A percentile compares a stretch with the other conserved stretches of the same genome.
These are phyloP conservation scores for Starmerella davenportii DNA, from an alignment of 805 yeast species.

Conservation along the genomic window DNA sequence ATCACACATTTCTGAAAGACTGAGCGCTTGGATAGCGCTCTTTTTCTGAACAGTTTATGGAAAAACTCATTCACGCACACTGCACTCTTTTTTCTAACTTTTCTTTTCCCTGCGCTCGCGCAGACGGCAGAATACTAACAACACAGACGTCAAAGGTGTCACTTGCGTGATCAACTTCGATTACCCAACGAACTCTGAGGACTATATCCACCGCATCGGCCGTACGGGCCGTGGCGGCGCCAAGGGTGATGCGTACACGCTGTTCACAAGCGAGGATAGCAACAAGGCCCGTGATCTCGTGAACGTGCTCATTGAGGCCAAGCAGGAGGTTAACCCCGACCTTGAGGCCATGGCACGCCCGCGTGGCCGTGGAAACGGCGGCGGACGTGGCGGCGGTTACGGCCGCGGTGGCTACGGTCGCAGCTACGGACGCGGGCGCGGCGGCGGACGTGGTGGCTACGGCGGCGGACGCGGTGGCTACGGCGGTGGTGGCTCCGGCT, in stretches of 20 bases:
- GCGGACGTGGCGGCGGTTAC: constrained; percentile 39
- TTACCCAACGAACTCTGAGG: constrained; percentile 97
- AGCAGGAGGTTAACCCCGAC: constrained; percentile 72
- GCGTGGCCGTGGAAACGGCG: constrained; percentile 44
- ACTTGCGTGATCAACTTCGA: constrained; percentile 84
- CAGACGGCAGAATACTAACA: neutral
- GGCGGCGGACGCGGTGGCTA: constrained; percentile 18
- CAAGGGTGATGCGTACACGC: constrained; percentile 83
- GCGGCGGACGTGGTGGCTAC: constrained; percentile 17
- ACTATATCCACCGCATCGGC: constrained; percentile 96
- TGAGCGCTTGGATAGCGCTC: no score
- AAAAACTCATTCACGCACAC: no score
- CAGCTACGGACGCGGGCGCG: constrained; percentile 24
- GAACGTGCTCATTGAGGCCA: constrained; percentile 85
- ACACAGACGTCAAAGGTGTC: constrained; percentile 82
- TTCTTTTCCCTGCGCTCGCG: no score
- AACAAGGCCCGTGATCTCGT: constrained; percentile 80
- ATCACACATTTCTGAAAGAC: no score
- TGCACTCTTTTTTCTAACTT: no score
- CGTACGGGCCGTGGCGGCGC: constrained; percentile 99
- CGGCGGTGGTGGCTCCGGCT: constrained; percentile 18
- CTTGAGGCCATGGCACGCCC: constrained; percentile 61
- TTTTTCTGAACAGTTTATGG: no score
- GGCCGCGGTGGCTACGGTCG: constrained; percentile 27
- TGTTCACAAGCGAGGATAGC: constrained; percentile 76